Evolutionary conservation across 768 basidiomycete species (phyloP).

Genomic region (Panus rudis): DNA sequence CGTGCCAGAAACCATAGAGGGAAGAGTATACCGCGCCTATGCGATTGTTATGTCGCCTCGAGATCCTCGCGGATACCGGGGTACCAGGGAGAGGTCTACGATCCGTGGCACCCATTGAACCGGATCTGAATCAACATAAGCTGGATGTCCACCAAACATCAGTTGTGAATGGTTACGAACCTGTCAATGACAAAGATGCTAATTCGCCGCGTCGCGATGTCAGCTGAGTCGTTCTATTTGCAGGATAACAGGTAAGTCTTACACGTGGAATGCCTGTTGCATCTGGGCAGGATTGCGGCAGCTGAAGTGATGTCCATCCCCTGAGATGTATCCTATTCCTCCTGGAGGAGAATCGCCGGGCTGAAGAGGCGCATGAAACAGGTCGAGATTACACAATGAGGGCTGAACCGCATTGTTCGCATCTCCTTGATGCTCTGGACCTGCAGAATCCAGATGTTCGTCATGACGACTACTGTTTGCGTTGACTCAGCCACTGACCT

Average conservation of each 20-base stretch:
- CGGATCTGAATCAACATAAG: conserved; percentile 31
- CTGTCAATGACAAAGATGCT: conserved; percentile 53
- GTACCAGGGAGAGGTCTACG: conserved; percentile 37
- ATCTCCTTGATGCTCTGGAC: conserved; percentile 41
- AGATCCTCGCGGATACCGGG: conserved; percentile 34
- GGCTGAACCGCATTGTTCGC: conserved; percentile 34
- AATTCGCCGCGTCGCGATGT: neutral
- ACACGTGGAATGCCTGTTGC: conserved; percentile 57
- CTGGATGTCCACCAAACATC: neutral
- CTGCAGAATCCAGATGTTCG: conserved; percentile 21
- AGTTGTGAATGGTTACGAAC: conserved; percentile 17
- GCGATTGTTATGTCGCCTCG: conserved; percentile 34
- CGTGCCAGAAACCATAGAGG: conserved; percentile 47
- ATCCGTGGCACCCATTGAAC: conserved; percentile 41
- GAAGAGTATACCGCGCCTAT: conserved; percentile 56
- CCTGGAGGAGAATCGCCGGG: conserved; percentile 18
- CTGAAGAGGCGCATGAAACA: conserved; percentile 39
- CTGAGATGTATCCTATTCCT: conserved; percentile 42
- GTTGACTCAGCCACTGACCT: conserved; percentile 25
- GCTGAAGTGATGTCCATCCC: conserved; percentile 47
- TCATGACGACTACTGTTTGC: neutral
- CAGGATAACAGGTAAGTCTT: conserved; percentile 23
- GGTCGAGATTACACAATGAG: conserved; percentile 47
- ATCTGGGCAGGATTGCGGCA: conserved; percentile 48
- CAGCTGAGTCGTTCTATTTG: too few relatives aligned